A percentile compares a stretch with the other conserved stretches of the same genome.
Conservation (phyloP, 257 asterid genomes). For the Gentiana macrophylla region DNA sequence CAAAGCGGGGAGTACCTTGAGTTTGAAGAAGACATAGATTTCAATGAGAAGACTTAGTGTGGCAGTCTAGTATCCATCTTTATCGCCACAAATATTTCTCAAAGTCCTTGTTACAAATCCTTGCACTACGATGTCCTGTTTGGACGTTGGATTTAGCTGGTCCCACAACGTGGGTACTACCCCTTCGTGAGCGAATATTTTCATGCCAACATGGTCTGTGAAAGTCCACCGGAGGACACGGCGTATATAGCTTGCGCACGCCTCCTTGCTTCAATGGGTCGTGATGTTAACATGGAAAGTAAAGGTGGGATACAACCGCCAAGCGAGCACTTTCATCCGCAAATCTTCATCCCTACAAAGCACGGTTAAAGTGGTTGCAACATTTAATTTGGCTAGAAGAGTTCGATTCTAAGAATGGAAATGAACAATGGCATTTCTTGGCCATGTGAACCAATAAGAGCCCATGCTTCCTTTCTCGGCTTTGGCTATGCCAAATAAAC, state of each 20-base stretch:
- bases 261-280: conserved; percentile 57
- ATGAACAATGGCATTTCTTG: conserved; percentile 85
- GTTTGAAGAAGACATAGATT: no score
- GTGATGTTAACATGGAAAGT: conserved; percentile 64
- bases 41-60: no score
- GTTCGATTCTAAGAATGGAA: conserved; percentile 65
- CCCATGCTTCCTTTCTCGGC: conserved; percentile 76
- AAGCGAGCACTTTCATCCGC: conserved; percentile 68
- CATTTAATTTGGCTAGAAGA: conserved; percentile 51
- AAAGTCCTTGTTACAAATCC: conserved; percentile 69
- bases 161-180: conserved; percentile 82
- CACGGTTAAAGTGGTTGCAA: conserved; percentile 56
- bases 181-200: conserved; percentile 70
- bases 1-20: no score
- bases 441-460: conserved; percentile 71
- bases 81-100: conserved; percentile 82
- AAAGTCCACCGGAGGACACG: conserved; percentile 60
- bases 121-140: conserved; percentile 70
- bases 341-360: conserved; percentile 71
- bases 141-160: conserved; percentile 38
- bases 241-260: conserved; percentile 72
- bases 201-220: conserved; percentile 78
- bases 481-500: conserved; percentile 70
- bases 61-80: conserved; percentile 68
- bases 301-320: conserved; percentile 92